A percentile compares a stretch with the other conserved stretches of the same genome.
phyloP scores from a whole-genome alignment of 352 stramenopile species.

The Pythium grandisporangium region DNA sequence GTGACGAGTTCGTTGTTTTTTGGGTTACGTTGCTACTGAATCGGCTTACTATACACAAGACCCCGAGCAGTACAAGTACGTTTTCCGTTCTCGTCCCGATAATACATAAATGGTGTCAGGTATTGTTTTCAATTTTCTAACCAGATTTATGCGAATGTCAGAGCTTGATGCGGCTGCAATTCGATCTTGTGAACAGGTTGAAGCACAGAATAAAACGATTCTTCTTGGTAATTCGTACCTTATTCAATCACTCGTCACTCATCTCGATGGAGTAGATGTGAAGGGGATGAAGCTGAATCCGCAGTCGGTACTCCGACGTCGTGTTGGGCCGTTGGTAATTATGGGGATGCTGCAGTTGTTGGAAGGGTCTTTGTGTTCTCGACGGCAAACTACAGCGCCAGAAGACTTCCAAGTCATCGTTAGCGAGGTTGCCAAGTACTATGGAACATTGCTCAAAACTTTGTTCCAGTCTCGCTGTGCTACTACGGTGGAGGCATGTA shows the following conservation, averaged over 20 bases:
- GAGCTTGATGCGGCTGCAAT: constrained; percentile 36
- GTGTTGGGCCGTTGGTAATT: constrained; percentile 74
- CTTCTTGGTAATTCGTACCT: constrained; percentile 69
- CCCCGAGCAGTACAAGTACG: constrained; percentile 33
- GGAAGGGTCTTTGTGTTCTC: constrained; percentile 86
- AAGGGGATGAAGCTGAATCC: constrained; percentile 15
- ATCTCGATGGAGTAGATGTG: constrained; percentile 50
- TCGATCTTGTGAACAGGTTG: constrained; percentile 57
- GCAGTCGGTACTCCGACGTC: constrained; percentile 4
- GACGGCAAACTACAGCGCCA: constrained; percentile 73
- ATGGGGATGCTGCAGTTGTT: constrained; percentile 90
- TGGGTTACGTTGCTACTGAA: constrained; percentile 74
- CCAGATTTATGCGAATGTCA: constrained; percentile 18
- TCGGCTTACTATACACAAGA: constrained; percentile 41
- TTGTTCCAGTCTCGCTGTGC: constrained; percentile 87
- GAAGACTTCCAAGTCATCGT: constrained; percentile 61
- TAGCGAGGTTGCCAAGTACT: constrained; percentile 60
- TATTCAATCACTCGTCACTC: constrained; percentile 45
- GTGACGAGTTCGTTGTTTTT: constrained; percentile 84
- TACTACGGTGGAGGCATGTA: constrained; percentile 77
- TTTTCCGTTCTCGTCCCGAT: no score
- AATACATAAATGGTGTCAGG: constrained; percentile 3
- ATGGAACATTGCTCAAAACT: constrained; percentile 75
- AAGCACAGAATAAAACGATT: constrained; percentile 66
- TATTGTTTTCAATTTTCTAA: no score